Evolutionary conservation across 2,329 filamentous ascomycete species (phyloP).

Genomic region (Colletotrichum costaricense): DNA sequence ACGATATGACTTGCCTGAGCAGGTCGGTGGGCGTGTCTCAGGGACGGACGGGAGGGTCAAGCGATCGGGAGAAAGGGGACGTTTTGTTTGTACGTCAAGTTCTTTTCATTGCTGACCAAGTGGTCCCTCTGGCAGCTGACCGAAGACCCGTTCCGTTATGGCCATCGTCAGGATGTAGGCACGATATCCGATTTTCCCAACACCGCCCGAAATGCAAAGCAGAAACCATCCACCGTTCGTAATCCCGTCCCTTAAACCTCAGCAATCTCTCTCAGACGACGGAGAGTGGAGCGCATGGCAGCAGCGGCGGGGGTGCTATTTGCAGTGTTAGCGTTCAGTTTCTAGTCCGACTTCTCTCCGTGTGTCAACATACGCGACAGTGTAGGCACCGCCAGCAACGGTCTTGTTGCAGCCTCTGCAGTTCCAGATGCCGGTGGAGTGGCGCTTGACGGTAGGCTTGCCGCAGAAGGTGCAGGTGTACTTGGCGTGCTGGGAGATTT

Average conservation of each 20-base stretch:
- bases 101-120: conserved; percentile 57
- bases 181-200: conserved; percentile 56
- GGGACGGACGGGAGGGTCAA: background rate
- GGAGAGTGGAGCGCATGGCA: conserved; percentile 95
- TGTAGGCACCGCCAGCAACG: conserved; percentile 90
- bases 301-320: conserved; percentile 91
- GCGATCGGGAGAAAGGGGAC: conserved; percentile 32
- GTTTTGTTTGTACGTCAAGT: conserved; percentile 39
- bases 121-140: conserved; percentile 48
- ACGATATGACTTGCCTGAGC: conserved; percentile 12
- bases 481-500: conserved; percentile 97
- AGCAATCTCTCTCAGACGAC: conserved; percentile 96
- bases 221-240: conserved; percentile 46
- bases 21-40: conserved; percentile 9
- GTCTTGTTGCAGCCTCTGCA: conserved; percentile 97
- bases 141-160: conserved; percentile 47
- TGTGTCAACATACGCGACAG: conserved; percentile 83
- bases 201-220: conserved; percentile 60
- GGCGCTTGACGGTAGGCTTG: conserved; percentile 92
- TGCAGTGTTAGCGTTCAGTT: conserved; percentile 41
- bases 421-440: conserved; percentile 95
- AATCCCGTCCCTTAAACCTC: conserved; percentile 77
- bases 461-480: conserved; percentile 99
- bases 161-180: conserved; percentile 56
- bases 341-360: background rate